Conservation (phyloP, 2,329 filamentous ascomycete genomes). For the Phialophora expanda region DNA sequence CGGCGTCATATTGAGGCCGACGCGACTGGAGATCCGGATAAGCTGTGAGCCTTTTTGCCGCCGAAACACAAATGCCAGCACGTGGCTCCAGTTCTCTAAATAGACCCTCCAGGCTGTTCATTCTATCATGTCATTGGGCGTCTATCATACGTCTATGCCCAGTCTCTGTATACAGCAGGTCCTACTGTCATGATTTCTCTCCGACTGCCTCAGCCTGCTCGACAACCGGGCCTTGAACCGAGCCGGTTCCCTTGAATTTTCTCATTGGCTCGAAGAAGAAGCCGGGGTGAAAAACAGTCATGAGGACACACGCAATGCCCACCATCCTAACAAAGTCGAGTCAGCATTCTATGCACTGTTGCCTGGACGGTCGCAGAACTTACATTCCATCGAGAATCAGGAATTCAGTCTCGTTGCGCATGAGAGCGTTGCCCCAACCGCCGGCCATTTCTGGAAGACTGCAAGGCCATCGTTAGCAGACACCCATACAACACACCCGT, state of each 20-base stretch:
- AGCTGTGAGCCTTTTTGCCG: conserved; percentile 1
- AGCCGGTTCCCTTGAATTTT: conserved; percentile 31
- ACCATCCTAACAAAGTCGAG: conserved; percentile 51
- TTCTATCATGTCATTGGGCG: conserved; percentile 3
- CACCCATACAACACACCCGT: background rate
- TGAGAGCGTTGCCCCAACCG: conserved; percentile 55
- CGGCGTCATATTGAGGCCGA: conserved; percentile 3
- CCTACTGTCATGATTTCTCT: conserved; percentile 1
- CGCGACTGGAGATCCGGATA: background rate
- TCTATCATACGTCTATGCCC: conserved; percentile 2
- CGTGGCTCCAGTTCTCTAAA: background rate
- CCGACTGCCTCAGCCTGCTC: conserved; percentile 8
- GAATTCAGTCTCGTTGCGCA: conserved; percentile 56
- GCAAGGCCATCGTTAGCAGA: conserved; percentile 17
- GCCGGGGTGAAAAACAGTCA: conserved; percentile 54
- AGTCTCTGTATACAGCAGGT: background rate
- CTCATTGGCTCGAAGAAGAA: conserved; percentile 48
- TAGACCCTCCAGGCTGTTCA: background rate
- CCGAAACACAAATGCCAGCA: background rate
- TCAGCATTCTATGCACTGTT: conserved; percentile 16
- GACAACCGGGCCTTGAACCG: background rate
- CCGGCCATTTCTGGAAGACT: conserved; percentile 58
- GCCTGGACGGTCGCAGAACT: conserved; percentile 39
- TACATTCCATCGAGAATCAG: conserved; percentile 56
- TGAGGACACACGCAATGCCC: conserved; percentile 47